phyloP scores from a whole-genome alignment of 2,329 filamentous ascomycete species.

The Periglandula ipomoeae region DNA sequence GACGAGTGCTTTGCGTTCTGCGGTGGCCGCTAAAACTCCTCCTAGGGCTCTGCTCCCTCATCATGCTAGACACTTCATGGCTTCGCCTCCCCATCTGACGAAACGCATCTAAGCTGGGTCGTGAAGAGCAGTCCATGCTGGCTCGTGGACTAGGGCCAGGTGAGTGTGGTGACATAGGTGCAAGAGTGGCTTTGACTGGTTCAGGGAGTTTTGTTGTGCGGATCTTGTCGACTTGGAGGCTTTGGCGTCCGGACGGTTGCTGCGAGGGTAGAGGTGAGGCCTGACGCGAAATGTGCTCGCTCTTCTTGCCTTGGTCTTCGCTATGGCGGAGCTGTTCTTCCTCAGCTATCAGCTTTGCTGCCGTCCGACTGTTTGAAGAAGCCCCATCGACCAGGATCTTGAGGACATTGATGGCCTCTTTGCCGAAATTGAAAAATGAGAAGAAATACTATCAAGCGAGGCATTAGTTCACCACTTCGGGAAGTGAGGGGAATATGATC shows the following conservation, averaged over 20 bases:
- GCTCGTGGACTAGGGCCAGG: conserved; percentile 42
- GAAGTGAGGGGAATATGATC: neutral
- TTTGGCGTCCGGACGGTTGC: conserved; percentile 12
- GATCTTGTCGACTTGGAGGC: conserved; percentile 19
- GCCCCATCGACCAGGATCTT: conserved; percentile 62
- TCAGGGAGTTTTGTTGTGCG: conserved; percentile 39
- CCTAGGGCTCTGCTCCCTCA: conserved; percentile 33
- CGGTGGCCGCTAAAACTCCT: conserved; percentile 57
- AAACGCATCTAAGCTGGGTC: conserved; percentile 45
- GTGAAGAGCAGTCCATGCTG: conserved; percentile 40
- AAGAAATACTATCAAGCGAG: conserved; percentile 70
- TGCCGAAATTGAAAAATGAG: conserved; percentile 81
- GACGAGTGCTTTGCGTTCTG: conserved; percentile 41
- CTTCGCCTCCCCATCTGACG: conserved; percentile 40
- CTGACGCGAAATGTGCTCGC: conserved; percentile 1
- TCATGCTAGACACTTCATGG: conserved; percentile 37
- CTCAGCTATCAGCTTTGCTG: conserved; percentile 13
- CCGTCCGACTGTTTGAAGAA: conserved; percentile 28
- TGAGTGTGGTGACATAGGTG: conserved; percentile 38
- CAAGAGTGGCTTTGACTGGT: conserved; percentile 52
- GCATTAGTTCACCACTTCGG: neutral
- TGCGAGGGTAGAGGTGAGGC: conserved; percentile 8
- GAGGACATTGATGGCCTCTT: conserved; percentile 73
- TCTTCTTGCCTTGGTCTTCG: neutral
- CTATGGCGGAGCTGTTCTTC: conserved; percentile 9